Evolutionary conservation across 2,329 filamentous ascomycete genomes (phyloP).

Genomic region (Sporothrix globosa): DNA sequence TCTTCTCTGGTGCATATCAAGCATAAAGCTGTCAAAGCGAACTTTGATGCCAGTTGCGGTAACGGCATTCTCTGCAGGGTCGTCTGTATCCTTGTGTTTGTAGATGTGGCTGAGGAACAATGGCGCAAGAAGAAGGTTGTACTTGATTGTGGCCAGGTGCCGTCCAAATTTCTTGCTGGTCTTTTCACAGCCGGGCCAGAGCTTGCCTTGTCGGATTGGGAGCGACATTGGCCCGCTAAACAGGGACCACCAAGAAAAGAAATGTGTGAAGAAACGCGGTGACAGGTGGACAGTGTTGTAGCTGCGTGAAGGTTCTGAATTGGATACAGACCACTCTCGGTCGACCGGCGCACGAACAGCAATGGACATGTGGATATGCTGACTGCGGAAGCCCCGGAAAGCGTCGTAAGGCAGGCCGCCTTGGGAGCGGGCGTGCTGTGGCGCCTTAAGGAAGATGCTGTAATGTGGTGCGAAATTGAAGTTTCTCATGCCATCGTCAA

Average conservation of each 20-base stretch:
- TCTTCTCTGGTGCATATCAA: conserved; percentile 90
- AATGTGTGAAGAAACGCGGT: conserved; percentile 96
- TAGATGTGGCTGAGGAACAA: conserved; percentile 96
- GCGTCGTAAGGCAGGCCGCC: conserved; percentile 74
- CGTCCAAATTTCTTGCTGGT: conserved; percentile 98
- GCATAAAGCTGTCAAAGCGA: conserved; percentile 93
- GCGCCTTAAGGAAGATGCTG: conserved; percentile 81
- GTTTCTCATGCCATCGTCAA: conserved; percentile 70
- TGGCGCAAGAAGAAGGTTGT: conserved; percentile 88
- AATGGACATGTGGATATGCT: conserved; percentile 94
- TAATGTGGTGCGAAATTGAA: conserved; percentile 95
- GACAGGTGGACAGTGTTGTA: conserved; percentile 97
- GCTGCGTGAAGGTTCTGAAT: conserved; percentile 76
- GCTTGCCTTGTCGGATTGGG: conserved; percentile 84
- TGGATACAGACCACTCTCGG: conserved; percentile 80
- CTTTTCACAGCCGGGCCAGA: conserved; percentile 93
- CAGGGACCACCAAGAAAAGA: conserved; percentile 96
- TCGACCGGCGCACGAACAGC: conserved; percentile 85
- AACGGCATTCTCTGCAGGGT: conserved; percentile 73
- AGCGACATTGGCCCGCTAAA: conserved; percentile 95
- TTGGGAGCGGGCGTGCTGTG: conserved; percentile 67
- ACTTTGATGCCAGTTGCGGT: conserved; percentile 97
- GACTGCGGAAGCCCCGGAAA: conserved; percentile 93
- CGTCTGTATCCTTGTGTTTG: conserved; percentile 95
- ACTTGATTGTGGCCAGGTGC: conserved; percentile 98